Evolutionary conservation across 306 rosid species (phyloP), one percentile per base, ranked within the genome.

Genomic region (Quercus ilex): DNA sequence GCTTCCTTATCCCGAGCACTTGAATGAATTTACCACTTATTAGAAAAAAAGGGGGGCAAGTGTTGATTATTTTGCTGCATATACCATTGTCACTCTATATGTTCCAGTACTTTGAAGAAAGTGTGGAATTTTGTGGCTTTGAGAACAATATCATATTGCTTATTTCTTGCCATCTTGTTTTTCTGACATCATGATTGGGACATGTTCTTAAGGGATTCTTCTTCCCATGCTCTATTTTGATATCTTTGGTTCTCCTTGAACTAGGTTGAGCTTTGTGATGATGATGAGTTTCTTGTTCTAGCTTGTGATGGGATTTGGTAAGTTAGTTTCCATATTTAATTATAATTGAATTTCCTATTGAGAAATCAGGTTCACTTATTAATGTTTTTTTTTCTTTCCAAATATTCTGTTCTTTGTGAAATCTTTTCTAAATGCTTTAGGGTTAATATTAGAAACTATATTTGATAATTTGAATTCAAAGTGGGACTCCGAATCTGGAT

Each of bases 231-330:
- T 53, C 28, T 80, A 46, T 46, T 60, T 81, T 64, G 71, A 31
- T 77, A 33, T 73, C 60, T 9, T 31, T n/a, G 55, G 1, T 67
- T 30, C 78, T 88, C 21, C 81, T 69, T 79, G 57, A 11, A 71
- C 73, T 74, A 95, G 99, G 88, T 87, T 76, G 97, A 91, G 87
- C 91, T 95, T 83, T 89, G 97, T 15, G 81, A 88, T 67, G 99
- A 93, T 71, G 99, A 95, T 46, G 98, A 95, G 75, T 95, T 95
- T 86, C 94, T 95, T 67, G 93, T 93, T 58, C 77, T 95, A 84
- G 99, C 99, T 68, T 93, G 99, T 80, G 99, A 93, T 83, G 99
- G 99, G 71, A 91, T 95, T 83, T 95, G 99, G 99, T 95, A 85
- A 78, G 91, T 77, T 81, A 15, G 71, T 63, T 53, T 71, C 57